Percentiles rank a stretch among this genome's conserved stretches.
Evolutionary conservation across 495 filamentous ascomycete genomes (phyloP).

Genomic region (Aspergillus ellipticus): DNA sequence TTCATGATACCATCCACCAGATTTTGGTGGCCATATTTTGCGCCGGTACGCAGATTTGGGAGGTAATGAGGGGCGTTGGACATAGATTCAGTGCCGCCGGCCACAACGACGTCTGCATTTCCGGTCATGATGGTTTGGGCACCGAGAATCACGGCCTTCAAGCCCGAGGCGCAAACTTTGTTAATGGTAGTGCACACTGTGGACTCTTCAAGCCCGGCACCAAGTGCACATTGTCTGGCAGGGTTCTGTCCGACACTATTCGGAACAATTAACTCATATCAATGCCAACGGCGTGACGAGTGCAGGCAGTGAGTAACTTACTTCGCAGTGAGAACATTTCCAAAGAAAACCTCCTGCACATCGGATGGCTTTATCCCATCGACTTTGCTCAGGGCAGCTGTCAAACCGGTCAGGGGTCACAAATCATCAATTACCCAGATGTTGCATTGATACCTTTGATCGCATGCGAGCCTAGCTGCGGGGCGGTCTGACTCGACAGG

Average conservation of each 20-base stretch:
- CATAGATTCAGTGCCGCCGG: constrained; percentile 96
- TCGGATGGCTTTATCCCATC: constrained; percentile 78
- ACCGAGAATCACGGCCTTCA: constrained; percentile 93
- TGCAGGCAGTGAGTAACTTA: constrained; percentile 38
- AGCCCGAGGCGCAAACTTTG: constrained; percentile 93
- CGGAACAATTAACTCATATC: constrained; percentile 11
- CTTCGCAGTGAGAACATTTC: constrained; percentile 96
- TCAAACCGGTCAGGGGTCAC: constrained; percentile 12
- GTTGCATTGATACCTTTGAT: constrained; percentile 68
- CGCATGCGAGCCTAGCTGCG: constrained; percentile 82
- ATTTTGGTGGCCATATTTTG: constrained; percentile 84
- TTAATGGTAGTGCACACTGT: constrained; percentile 91
- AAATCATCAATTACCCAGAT: background rate
- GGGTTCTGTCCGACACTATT: constrained; percentile 91
- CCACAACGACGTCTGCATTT: constrained; percentile 83
- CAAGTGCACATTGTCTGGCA: constrained; percentile 86
- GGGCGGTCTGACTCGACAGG: constrained; percentile 78
- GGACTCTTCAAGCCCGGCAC: constrained; percentile 72
- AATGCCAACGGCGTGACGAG: background rate
- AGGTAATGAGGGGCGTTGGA: constrained; percentile 97
- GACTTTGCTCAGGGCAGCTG: constrained; percentile 81
- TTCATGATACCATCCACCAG: constrained; percentile 87
- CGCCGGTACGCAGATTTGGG: constrained; percentile 72
- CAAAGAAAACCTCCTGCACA: constrained; percentile 95
- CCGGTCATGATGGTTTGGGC: constrained; percentile 96